A percentile compares a stretch with the other conserved stretches of the same genome.
Conservation (phyloP, 129 eudicot species). For the Sambucus nigra region DNA sequence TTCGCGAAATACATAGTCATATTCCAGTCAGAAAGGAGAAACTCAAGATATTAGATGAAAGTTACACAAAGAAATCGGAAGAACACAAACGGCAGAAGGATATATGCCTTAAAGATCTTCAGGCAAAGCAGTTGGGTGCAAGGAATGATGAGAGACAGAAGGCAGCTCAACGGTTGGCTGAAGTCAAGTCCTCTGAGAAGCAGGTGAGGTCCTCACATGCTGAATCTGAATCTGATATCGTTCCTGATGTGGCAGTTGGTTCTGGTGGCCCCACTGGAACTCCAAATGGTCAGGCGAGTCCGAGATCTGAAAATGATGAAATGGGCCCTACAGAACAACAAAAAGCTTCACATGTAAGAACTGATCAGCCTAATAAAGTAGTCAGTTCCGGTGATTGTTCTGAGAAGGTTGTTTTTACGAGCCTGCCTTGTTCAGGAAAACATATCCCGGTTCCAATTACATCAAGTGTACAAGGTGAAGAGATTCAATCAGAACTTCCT, state of each 20-base stretch:
- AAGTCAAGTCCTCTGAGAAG: constrained; percentile 18
- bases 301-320: constrained; percentile 1
- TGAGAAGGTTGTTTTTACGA: constrained; percentile 8
- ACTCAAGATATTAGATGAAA: constrained; percentile 17
- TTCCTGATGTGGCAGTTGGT: background rate
- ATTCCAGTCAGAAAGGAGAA: constrained; percentile 7
- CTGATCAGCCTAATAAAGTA: constrained; percentile 5
- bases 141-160: constrained; percentile 20
- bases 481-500: constrained; percentile 14
- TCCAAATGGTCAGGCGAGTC: background rate
- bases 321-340: background rate
- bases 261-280: background rate
- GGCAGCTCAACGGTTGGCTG: constrained; percentile 9
- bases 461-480: constrained; percentile 10
- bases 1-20: constrained; percentile 14
- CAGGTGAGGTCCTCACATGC: background rate
- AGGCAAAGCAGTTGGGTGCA: constrained; percentile 28
- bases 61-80: constrained; percentile 19
- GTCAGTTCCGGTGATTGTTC: constrained; percentile 6
- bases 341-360: background rate
- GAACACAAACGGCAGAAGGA: constrained; percentile 23
- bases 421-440: constrained; percentile 19
- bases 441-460: constrained; percentile 12
- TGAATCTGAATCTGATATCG: background rate
- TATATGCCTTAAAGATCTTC: constrained; percentile 16